Evolutionary conservation across 1,139 yeast genomes (phyloP).

Genomic region (Hanseniaspora uvarum): DNA sequence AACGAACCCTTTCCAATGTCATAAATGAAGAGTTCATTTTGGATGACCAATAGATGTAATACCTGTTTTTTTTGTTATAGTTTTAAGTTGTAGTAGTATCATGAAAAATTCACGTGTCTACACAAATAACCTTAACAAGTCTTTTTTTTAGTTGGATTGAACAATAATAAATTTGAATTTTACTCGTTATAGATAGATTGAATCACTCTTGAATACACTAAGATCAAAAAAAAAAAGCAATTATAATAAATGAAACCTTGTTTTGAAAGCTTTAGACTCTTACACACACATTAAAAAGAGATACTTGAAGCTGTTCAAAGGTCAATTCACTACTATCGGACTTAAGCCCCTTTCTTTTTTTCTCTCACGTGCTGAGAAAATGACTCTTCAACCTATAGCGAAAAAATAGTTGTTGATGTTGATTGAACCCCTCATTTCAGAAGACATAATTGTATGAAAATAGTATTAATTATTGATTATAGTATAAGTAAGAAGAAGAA

Average conservation of each 20-base stretch:
- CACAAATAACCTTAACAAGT: not conserved
- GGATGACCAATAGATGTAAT: not conserved
- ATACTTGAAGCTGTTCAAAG: not conserved
- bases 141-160: not conserved
- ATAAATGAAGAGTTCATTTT: not conserved
- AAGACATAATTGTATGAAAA: not conserved
- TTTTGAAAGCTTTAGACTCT: not conserved
- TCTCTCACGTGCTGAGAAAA: not conserved
- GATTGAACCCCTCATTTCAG: not conserved
- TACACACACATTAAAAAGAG: not conserved
- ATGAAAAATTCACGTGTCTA: not conserved
- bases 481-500: not conserved
- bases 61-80: not conserved
- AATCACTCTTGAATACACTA: not conserved
- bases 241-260: not conserved
- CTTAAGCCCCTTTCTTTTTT: not conserved
- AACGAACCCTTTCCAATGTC: not conserved
- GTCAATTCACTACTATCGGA: not conserved
- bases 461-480: not conserved
- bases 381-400: not conserved
- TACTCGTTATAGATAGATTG: not conserved
- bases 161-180: not conserved
- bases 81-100: not conserved
- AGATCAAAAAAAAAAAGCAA: not conserved
- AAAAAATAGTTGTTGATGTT: not conserved